A percentile compares a stretch with the other conserved stretches of the same genome.
phyloP scores from a whole-genome alignment of 108 stramenopile species.

The Schizochytrium sp. region DNA sequence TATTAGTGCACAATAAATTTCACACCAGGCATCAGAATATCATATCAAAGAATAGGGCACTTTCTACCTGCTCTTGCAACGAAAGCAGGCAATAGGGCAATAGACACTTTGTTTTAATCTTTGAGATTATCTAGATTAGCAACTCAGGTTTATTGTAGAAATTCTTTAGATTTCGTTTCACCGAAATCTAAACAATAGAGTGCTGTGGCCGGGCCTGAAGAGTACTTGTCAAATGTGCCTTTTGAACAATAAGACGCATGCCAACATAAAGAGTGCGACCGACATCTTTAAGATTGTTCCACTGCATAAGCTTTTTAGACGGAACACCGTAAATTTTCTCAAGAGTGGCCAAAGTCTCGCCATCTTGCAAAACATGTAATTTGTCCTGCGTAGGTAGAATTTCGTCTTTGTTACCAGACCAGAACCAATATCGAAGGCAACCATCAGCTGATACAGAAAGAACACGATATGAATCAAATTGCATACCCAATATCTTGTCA shows the following conservation, averaged over 20 bases:
- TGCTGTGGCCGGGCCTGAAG: too few relatives aligned
- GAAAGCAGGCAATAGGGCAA: too few relatives aligned
- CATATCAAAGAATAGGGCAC: too few relatives aligned
- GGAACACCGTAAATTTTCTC: constrained; percentile 10
- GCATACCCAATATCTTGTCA: neutral
- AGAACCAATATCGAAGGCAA: constrained; percentile 18
- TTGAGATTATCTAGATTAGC: too few relatives aligned
- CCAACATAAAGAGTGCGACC: constrained; percentile 32
- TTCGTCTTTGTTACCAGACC: constrained; percentile 45
- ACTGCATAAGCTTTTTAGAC: neutral
- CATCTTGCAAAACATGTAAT: constrained; percentile 25
- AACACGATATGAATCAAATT: constrained; percentile 26
- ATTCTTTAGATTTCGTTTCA: too few relatives aligned
- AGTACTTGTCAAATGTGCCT: neutral
- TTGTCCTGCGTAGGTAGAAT: constrained; percentile 25
- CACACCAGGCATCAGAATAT: too few relatives aligned
- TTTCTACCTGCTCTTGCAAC: too few relatives aligned
- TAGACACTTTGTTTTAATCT: too few relatives aligned
- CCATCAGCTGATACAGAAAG: constrained; percentile 20
- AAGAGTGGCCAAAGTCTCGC: constrained; percentile 34
- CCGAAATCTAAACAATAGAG: too few relatives aligned
- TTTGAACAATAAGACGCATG: constrained; percentile 20
- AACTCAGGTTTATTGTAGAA: too few relatives aligned
- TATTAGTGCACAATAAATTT: too few relatives aligned
- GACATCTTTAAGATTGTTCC: constrained; percentile 49